Base-by-base conservation (phyloP, 768 basidiomycete species). In the Lactifluus volemus region DNA sequence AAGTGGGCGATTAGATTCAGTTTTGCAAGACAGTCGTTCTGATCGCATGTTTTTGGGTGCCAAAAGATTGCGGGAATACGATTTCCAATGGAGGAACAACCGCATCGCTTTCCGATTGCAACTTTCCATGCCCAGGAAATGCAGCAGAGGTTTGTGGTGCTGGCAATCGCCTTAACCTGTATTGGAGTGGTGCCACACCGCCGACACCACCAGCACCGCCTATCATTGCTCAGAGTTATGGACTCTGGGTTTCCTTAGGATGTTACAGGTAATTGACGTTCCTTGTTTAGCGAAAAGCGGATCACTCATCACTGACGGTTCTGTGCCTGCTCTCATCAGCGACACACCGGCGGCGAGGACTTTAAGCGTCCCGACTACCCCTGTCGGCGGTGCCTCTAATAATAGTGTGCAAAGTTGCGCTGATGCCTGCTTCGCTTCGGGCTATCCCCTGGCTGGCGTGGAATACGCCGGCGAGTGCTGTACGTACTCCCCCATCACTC, bases 201-300 rank as follows among this genome's bases (percentile, higher is more conserved):
- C 82, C 88, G 14, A 64, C 74, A 12, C 83, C 86, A 30, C 82
- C 88, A 12, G 65, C 82, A 0, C 70, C 79, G 14, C 86, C 88
- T 0, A 63, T 73, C 17, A 81, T 80, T 25, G 77, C 80, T 0
- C 74, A 78, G 4, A 79, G 70, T 51, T 78, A 85, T 34, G 87
- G 85, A 4, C 74, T 79, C 32, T 90, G 88, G 88, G 69, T 73
- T 6, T 84, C 82, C 0, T 77, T 89, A 34, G 89, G 89, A n/a
- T 91, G 89, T 69, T 89, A 81, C 73, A 84, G 74, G 88, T 86
- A 67, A 67, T 29, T 5, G 29, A 7, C 47, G 30, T 52, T 38
- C 53, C 52, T 36, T 55, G 55, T 49, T 39, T 4, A 29, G n/a
- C 14, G 8, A 41, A 51, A 42, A 65, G 49, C 14, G 55, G 48